These are phyloP conservation scores for Trichodelitschia bisporula DNA, from an alignment of 495 filamentous ascomycete species.

Conservation along the genomic window DNA sequence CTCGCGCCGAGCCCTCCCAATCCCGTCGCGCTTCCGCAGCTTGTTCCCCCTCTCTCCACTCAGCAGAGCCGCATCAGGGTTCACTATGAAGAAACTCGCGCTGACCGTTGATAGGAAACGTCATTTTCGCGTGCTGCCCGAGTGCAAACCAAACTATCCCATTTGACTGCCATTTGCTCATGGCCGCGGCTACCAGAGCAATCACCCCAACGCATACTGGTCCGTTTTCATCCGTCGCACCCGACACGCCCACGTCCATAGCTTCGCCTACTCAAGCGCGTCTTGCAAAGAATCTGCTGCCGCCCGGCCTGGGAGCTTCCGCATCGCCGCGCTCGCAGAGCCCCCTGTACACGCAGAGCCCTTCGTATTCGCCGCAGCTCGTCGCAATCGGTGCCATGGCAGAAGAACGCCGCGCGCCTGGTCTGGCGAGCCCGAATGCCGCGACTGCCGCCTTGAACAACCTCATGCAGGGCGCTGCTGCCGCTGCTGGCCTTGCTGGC, in stretches of 20 bases:
- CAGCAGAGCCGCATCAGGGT: no score
- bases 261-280: no score
- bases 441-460: conserved; percentile 25
- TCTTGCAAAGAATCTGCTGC: no score
- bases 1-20: no score
- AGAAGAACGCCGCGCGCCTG: conserved; percentile 24
- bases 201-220: conserved; percentile 14
- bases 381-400: conserved; percentile 31
- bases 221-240: conserved; percentile 7
- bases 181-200: conserved; percentile 11
- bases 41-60: no score
- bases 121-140: no score
- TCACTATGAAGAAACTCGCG: no score
- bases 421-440: conserved; percentile 25
- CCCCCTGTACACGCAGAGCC: conserved; percentile 25
- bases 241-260: conserved; percentile 12
- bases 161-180: no score
- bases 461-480: conserved; percentile 9
- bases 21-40: no score
- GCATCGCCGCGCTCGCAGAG: conserved; percentile 17
- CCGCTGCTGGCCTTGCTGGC: no score
- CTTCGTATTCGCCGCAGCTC: conserved; percentile 20
- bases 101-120: no score
- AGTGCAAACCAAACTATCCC: no score
- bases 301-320: conserved; percentile 23